phyloP scores from a whole-genome alignment of 2,329 filamentous ascomycete genomes.

The Beauveria sp. region DNA sequence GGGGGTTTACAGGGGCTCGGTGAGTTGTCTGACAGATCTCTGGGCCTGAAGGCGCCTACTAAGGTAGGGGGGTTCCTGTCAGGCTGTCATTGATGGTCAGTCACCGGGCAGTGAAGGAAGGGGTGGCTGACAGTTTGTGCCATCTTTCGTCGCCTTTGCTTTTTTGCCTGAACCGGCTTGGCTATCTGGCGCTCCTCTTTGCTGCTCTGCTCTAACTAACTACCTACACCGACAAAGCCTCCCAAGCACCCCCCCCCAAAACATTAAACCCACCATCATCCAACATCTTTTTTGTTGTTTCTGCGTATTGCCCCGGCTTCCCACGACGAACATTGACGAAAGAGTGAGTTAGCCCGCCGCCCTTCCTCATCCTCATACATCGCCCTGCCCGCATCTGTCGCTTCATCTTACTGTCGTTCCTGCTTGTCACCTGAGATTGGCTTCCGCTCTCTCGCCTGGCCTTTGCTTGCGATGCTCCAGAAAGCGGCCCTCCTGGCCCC shows the following conservation, averaged over 20 bases:
- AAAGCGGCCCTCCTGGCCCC: conserved; percentile 7
- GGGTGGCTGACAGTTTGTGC: neutral
- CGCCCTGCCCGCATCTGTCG: neutral
- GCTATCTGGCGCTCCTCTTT: neutral
- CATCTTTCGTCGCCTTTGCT: neutral
- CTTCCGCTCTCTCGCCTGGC: neutral
- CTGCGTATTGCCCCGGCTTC: neutral
- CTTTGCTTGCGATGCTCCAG: conserved; percentile 1
- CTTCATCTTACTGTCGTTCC: neutral
- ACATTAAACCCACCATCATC: conserved; percentile 9
- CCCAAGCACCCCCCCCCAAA: neutral
- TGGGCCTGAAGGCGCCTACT: too few species aligned
- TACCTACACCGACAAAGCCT: conserved; percentile 7
- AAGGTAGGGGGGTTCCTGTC: neutral
- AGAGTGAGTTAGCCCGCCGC: conserved; percentile 9
- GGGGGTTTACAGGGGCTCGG: neutral
- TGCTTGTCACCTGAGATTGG: neutral
- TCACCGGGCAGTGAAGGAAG: neutral
- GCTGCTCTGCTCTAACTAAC: neutral
- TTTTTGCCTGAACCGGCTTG: neutral
- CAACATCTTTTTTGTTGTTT: conserved; percentile 9
- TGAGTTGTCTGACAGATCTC: neutral
- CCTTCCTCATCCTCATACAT: neutral
- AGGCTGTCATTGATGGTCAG: neutral
- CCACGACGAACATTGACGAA: conserved; percentile 2